Base-by-base conservation (phyloP, 2,329 filamentous ascomycete genomes). In the Dendryphion nanum region DNA sequence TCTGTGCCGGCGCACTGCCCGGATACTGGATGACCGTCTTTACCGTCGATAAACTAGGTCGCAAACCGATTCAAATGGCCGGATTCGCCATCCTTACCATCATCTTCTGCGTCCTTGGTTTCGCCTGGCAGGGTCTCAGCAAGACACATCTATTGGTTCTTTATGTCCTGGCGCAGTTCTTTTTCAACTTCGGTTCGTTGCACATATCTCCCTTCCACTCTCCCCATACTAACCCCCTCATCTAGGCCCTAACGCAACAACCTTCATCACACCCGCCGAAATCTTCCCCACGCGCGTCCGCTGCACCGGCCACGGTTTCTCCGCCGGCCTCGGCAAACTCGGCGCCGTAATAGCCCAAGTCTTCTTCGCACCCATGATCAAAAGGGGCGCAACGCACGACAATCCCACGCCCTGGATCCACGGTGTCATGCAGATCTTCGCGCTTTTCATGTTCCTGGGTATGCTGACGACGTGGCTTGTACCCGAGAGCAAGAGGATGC, bases 391-490 rank as follows among this genome's bases (percentile, higher is more conserved):
- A 0, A 47, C 44, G 12, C 37, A 39, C 20, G 38, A 33, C 5
- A 63, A 68, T 12, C 73, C 75, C 0, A 68, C 61, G 2, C 83
- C 82, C 4, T 84, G 82, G 75, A 72, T 89, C 38, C 75, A 84
- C 59, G 79, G 82, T 38, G 75, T 89, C 20, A 80, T 89, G 68
- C 18, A 23, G 57, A 82, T 88, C 26, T 88, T 85, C 61, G 83
- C 83, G 0, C 72, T 86, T 8, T 88, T 89, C 69, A 89, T 88
- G 86, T 68, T 89, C 3, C 76, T 76, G 34, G 86, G 86, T 28
- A 75, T 77, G 18, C 63, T 86, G 28, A 77, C 79, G 4, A 81
- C 81, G 1, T 67, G 88, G 4, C 67, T 89, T 18, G 79, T 89
- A 15, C 84, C 83, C 0, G 85, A 88, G 66, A 89, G 83, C 0